Base-by-base conservation (phyloP, 257 asterid genomes). In the Gentiana straminea region DNA sequence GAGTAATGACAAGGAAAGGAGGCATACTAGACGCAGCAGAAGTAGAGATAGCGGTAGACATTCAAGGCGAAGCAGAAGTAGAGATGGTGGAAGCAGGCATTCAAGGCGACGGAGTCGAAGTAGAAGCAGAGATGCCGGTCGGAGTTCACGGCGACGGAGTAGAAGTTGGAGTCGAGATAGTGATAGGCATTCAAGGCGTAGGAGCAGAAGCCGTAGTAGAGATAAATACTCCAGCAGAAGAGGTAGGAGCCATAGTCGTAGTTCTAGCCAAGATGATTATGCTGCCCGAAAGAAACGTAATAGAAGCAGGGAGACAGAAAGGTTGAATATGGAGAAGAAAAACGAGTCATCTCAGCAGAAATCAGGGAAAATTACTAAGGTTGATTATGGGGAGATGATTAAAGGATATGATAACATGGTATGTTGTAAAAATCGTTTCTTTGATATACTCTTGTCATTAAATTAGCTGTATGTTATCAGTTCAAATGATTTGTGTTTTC, bases 331-430 rank as follows among this genome's bases (percentile, higher is more conserved):
- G 70, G 66, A 73, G 67, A 56, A 57, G 60, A 62, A 50, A 62
- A 64, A 36, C 64, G 24, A 24, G 24, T 24, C 24, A 24, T 24
- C 24, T 24, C 24, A 24, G 24, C 24, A 24, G 24, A 80, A 43
- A 68, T 63, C 24, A 37, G 71, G 62, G 51, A 65, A 57, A 58
- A 62, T 52, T 55, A 52, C 59, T 45, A 79, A 71, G 58, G 68
- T 54, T 67, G 91, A 86, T 73, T 84, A 59, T 69, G 79, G 70
- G 32, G 77, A 78, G 41, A 39, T 62, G 75, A 86, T 86, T 63
- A 73, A 76, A 63, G 98, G 92, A 46, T 90, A 81, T 71, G 83
- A 76, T 49, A 72, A 58, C 24, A 82, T 86, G 98, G 98, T 90
- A 70, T 63, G 78, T 67, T 41, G 46, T 5, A 41, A 10, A 41